Evolutionary conservation across 2,329 filamentous ascomycete species (phyloP).

Genomic region (Venturia oleaginea): DNA sequence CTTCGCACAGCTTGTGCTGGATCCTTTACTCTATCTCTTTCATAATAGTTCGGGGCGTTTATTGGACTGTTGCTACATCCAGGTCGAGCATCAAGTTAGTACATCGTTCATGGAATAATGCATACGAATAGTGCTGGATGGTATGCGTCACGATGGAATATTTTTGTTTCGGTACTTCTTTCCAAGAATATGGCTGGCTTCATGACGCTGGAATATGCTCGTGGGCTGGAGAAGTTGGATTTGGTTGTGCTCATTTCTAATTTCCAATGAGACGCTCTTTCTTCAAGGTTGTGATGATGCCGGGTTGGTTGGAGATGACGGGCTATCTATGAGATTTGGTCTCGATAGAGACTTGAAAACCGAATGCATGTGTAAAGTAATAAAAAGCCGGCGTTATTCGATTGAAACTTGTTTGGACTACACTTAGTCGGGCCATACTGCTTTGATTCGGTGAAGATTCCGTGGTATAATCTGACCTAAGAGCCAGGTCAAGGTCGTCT

Average conservation of each 20-base stretch:
- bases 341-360: neutral
- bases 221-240: neutral
- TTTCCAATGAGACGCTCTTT: neutral
- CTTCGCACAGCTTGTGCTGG: neutral
- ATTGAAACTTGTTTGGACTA: neutral
- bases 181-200: neutral
- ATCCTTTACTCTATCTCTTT: neutral
- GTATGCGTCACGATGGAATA: neutral
- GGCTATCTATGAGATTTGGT: neutral
- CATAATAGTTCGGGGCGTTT: neutral
- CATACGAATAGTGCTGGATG: neutral
- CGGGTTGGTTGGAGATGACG: neutral
- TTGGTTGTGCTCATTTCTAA: neutral
- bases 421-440: neutral
- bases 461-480: neutral
- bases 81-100: neutral
- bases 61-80: neutral
- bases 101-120: neutral
- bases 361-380: neutral
- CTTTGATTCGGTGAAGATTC: neutral
- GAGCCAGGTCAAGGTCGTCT: neutral
- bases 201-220: conserved; percentile 17
- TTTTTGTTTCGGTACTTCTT: neutral
- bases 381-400: neutral
- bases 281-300: neutral